Evolutionary conservation across 148 eudicot genomes (phyloP), one percentile per base, ranked within the genome.

Genomic region (Persicaria maculosa): DNA sequence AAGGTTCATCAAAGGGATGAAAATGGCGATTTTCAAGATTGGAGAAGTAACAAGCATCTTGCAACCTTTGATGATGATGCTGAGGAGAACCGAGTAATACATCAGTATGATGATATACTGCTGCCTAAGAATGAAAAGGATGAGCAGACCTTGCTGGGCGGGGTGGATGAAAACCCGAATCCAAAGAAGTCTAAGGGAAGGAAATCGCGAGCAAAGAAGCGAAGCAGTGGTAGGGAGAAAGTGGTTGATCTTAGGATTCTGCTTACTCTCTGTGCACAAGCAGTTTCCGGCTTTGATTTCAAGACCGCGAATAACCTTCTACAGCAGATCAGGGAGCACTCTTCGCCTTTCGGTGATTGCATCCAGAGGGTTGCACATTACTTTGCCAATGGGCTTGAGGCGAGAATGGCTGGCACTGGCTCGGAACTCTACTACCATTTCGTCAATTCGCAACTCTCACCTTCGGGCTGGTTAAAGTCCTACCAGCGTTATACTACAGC

Each of bases 21-120:
- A 22, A 19, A 80, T 64, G 59, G 48, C 67, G 81, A 75, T 74
- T 68, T 52, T 4, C 87, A 87, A 71, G 88, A 83, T 52, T 83
- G 75, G 50, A 83, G 93, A 74, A 87, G 84, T 68, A 85, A 72
- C 79, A 84, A 86, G 81, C 89, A 84, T 8, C 62, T 69, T 7
- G 81, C 87, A 5, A 40, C 80, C 20, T 78, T 65, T 46, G 72
- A 25, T 9, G 89, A 82, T 50, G 77, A 77, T 15, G 74, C 17
- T 12, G 87, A 84, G 14, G 87, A 84, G 54, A 79, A 84, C 64
- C 77, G 55, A 55, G 86, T 90, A 15, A 89, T 86, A 77, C 90
- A 88, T 48, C 76, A 88, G 80, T 88, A 85, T 76, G 97, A 92
- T 72, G 83, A 70, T 74, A 83, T 90, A 54, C 74, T 89, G 50